Conservation (phyloP, 1,139 yeast genomes). For the Hemisphaericaspora subhashii region DNA sequence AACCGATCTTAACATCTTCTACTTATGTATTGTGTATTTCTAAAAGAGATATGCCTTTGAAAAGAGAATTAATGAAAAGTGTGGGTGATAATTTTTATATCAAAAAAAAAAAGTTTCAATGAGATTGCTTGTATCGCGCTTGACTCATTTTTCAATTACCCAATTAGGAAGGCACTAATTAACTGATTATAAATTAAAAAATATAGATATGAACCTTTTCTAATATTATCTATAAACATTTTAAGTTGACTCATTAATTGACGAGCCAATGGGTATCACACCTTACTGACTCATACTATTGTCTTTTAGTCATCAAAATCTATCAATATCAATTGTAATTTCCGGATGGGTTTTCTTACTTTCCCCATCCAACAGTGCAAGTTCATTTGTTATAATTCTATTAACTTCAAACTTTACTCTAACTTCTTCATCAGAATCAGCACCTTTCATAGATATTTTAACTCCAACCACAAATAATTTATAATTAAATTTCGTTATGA, state of each 20-base stretch:
- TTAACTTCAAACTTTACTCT: conserved; percentile 53
- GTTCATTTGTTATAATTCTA: conserved; percentile 41
- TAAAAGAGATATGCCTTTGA: too few relatives aligned
- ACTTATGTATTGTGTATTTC: too few relatives aligned
- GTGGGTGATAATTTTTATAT: background rate
- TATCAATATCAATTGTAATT: conserved; percentile 61
- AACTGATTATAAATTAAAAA: background rate
- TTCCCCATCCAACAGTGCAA: conserved; percentile 25
- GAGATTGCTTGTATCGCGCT: conserved; percentile 37
- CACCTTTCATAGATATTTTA: conserved; percentile 61
- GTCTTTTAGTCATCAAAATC: conserved; percentile 20
- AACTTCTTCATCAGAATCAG: conserved; percentile 67
- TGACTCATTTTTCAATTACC: conserved; percentile 32
- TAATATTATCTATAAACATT: too few relatives aligned
- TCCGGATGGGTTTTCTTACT: conserved; percentile 42
- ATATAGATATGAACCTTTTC: too few relatives aligned
- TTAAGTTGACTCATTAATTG: background rate
- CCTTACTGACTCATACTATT: background rate
- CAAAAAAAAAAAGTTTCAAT: background rate
- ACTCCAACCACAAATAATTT: conserved; percentile 57
- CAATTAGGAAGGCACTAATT: conserved; percentile 18
- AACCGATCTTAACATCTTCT: conserved; percentile 4
- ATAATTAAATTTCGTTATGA: conserved; percentile 63
- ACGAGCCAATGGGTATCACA: too few relatives aligned
- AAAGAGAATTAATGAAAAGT: background rate